Base-by-base conservation (phyloP, 164 flowering plant genomes). In the Chimonanthus salicifolius region DNA sequence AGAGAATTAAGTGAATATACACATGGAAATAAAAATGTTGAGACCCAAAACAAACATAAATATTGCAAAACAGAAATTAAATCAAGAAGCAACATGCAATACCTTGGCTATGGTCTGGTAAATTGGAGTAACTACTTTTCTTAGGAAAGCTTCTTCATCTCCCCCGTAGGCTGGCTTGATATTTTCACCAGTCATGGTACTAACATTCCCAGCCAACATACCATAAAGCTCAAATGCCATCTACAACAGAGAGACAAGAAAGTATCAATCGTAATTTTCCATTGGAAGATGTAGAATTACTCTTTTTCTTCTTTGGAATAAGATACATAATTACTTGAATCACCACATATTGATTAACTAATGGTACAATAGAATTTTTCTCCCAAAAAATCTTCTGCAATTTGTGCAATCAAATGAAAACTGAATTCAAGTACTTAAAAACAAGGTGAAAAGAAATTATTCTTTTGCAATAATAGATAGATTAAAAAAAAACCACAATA, bases 191-290 rank as follows among this genome's bases (percentile, higher is more conserved):
- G 99, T 96, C 92, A 85, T 86, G 11, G 98, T 90, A 83, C 99
- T 96, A 47, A 96, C 97, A 85, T 90, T 94, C 68, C 99, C 99
- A 83, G 98, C 99, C 15, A 96, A 92, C 99, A 94, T 94, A 10
- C 99, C 99, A 88, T 94, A 94, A 20, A 96, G 86, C 77, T 96
- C 99, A 83, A 94, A 94, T 3, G 98, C 99, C 98, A 96, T 94
- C 98, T 94, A 71, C 4, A 58, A 46, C 46, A 16, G 15, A 58
- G 4, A 58, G 11, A 70, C 9, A 70, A 70, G 33, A 21, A 50
- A 20, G 45, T 21, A 2, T 2, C 9, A 47, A 54, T 10, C 16
- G 2, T 54, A n/a, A 54, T 4, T 33, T 33, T 1, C 33, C 33
- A 33, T 33, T 33, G 33, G 33, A 33, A 33, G 33, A 33, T 33